phyloP scores from a whole-genome alignment of 176 grass and related monocot genomes.

The Leersia perrieri region DNA sequence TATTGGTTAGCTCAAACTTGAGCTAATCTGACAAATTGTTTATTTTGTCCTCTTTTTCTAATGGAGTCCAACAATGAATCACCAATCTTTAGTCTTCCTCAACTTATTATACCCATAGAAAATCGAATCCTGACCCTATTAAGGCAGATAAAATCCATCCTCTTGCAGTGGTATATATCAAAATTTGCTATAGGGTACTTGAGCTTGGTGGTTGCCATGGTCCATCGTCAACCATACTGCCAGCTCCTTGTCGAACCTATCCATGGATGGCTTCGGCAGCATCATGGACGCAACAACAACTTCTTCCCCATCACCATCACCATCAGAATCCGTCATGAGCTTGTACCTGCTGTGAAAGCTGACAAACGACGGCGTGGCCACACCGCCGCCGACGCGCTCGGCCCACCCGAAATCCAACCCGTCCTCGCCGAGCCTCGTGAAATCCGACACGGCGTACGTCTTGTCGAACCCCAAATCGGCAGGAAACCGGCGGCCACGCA shows the following conservation, averaged over 20 bases:
- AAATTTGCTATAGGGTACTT: too few relatives aligned
- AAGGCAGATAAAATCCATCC: too few relatives aligned
- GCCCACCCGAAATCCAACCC: constrained; percentile 26
- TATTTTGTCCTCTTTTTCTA: too few relatives aligned
- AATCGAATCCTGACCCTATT: too few relatives aligned
- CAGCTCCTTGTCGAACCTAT: constrained; percentile 24
- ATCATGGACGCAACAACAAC: constrained; percentile 19
- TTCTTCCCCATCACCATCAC: background rate
- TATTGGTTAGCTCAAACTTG: too few relatives aligned
- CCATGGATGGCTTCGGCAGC: constrained; percentile 10
- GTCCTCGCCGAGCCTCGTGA: constrained; percentile 3
- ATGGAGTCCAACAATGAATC: too few relatives aligned
- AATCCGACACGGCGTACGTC: constrained; percentile 33
- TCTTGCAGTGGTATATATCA: too few relatives aligned
- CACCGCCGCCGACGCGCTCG: constrained; percentile 20
- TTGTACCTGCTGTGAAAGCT: constrained; percentile 34
- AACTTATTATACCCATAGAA: too few relatives aligned
- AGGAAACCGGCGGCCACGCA: background rate
- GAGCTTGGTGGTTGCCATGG: too few relatives aligned
- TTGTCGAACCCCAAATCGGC: background rate
- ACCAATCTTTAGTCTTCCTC: too few relatives aligned
- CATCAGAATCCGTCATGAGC: too few relatives aligned
- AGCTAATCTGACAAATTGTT: too few relatives aligned
- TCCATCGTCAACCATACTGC: constrained; percentile 12
- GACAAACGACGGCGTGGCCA: constrained; percentile 18